Percentiles rank a stretch among this genome's conserved stretches.
Conservation (phyloP, 1,139 yeast genomes). For the Scheffersomyces illinoinensis region DNA sequence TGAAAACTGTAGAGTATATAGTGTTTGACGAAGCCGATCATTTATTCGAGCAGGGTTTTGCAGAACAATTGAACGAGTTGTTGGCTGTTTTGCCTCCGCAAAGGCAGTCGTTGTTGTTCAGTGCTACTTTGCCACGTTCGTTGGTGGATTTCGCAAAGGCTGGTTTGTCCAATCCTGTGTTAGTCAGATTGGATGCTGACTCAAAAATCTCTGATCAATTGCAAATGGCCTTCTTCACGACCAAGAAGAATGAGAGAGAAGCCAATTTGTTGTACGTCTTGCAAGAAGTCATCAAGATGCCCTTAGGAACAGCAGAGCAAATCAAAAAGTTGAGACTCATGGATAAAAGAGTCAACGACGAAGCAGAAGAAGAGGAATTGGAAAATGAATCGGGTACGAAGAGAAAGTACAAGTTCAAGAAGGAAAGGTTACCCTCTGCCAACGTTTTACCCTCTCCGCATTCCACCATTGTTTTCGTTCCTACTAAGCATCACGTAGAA, state of each 20-base stretch:
- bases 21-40: constrained; percentile 99
- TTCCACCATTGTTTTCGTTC: constrained; percentile 92
- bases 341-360: constrained; percentile 45
- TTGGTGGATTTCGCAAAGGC: constrained; percentile 97
- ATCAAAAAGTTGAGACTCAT: constrained; percentile 51
- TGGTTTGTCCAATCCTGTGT: constrained; percentile 86
- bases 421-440: constrained; percentile 71
- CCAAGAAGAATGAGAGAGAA: constrained; percentile 85
- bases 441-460: constrained; percentile 78
- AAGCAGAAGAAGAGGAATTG: constrained; percentile 51
- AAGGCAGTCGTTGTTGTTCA: constrained; percentile 86
- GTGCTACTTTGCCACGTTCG: constrained; percentile 92
- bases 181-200: constrained; percentile 91
- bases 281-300: constrained; percentile 84
- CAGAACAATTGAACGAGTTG: constrained; percentile 90
- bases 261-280: constrained; percentile 75
- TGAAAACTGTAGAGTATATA: constrained; percentile 80
- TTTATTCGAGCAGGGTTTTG: constrained; percentile 94
- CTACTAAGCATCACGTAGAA: constrained; percentile 97
- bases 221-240: constrained; percentile 84
- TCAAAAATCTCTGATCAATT: constrained; percentile 84
- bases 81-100: constrained; percentile 77
- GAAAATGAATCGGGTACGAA: constrained; percentile 39
- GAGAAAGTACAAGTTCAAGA: constrained; percentile 43
- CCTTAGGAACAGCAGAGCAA: constrained; percentile 70